Evolutionary conservation across 352 stramenopile species (phyloP), one percentile per base, ranked within the genome.

Genomic region (Pseudoperonospora humuli): DNA sequence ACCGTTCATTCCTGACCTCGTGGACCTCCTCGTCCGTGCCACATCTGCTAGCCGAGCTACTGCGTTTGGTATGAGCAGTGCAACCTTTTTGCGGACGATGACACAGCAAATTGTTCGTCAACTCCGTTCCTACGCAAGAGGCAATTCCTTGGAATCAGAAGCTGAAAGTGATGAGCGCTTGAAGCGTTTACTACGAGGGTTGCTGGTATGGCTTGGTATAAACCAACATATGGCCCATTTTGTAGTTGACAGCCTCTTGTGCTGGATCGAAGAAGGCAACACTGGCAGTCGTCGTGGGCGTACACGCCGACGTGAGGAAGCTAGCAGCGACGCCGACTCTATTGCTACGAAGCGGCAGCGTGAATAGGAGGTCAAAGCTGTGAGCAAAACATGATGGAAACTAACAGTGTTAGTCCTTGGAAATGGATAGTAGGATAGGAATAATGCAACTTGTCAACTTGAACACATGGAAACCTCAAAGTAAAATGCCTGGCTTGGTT

Each of bases 11-110:
- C 61, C 73, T 0, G 70, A 87, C 18, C 50, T 85, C 4, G 42
- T 85, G 1, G 70, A 85, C 20, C 54, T 58, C 14, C 59, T 84
- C 17, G 61, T 87, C 15, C 75, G 75, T 19, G 70, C 73, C 0
- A 85, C 69, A 25, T 81, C 68, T 5, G 73, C 72, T 11, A 83
- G 72, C 19, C 66, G 69, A 21, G 62, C 65, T 7, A 60, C 51
- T 9, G 60, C 67, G 3, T 80, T 82, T 37, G 71, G 64, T 3
- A 32, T 57, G 1, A 78, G 50, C 23, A 79, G 70, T 21, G 38
- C 60, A 8, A 61, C 66, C 10, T 84, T 85, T 45, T 29, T 85
- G 15, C 43, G 57, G 7, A 67, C 64, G 7, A 84, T 87, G 68
- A 45, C 61, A 11, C 60, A 64, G 21, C 59, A 80, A 34, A 56